Conservation (phyloP, 495 filamentous ascomycete species). For the Penicillium longicatenatum region DNA sequence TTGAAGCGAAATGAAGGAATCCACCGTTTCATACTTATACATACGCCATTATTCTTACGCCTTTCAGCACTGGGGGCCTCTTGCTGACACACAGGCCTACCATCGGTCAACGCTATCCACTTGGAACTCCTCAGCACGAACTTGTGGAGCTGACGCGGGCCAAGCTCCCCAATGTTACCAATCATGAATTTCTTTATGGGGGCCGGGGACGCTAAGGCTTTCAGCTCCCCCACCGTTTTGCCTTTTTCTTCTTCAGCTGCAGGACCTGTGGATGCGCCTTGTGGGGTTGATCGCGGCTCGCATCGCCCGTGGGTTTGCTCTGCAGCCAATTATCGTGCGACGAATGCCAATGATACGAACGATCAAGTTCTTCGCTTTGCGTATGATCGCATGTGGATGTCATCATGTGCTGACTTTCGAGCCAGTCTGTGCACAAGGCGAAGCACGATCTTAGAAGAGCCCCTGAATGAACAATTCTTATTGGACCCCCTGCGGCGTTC, state of each 20-base stretch:
- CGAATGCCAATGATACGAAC: conserved; percentile 7
- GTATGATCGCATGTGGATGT: not conserved
- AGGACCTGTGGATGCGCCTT: conserved; percentile 2
- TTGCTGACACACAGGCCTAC: conserved; percentile 7
- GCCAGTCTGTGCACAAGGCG: not conserved
- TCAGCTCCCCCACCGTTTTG: conserved; percentile 9
- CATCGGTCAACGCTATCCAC: conserved; percentile 5
- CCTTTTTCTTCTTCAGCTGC: conserved; percentile 1
- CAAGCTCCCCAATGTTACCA: not conserved
- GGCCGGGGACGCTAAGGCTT: conserved; percentile 5
- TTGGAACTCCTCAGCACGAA: conserved; percentile 9
- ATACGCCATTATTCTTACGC: not conserved
- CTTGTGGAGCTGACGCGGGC: conserved; percentile 7
- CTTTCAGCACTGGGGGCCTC: not conserved
- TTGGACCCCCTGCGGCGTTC: not conserved
- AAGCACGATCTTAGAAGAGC: not conserved
- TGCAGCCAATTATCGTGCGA: conserved; percentile 3
- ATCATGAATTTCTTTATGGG: conserved; percentile 1
- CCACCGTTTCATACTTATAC: conserved; percentile 6
- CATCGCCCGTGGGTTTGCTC: conserved; percentile 10
- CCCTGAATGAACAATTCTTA: not conserved
- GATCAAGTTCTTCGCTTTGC: conserved; percentile 3
- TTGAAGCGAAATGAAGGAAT: conserved; percentile 4
- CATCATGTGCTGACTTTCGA: not conserved
- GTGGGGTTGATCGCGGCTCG: conserved; percentile 8